phyloP scores from a whole-genome alignment of 2,329 filamentous ascomycete species.

The Clonostachys byssicola region DNA sequence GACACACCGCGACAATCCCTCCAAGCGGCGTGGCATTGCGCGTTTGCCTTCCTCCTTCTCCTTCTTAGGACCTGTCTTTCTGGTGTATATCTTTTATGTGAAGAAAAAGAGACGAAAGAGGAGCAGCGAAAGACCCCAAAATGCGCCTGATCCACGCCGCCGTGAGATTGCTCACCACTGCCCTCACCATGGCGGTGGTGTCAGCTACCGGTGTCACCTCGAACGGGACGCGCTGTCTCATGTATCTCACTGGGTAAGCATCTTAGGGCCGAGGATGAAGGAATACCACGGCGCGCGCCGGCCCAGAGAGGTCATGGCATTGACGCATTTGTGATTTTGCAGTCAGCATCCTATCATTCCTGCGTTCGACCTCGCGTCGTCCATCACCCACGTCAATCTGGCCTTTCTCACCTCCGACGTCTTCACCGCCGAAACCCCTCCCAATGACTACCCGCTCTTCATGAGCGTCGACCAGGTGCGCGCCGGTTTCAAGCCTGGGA shows the following conservation, averaged over 20 bases:
- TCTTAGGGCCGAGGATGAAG: not conserved
- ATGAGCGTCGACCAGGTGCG: constrained; percentile 44
- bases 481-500: constrained; percentile 39
- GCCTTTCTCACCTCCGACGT: constrained; percentile 51
- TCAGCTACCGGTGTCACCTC: not conserved
- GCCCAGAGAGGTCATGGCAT: not conserved
- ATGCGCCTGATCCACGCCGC: not conserved
- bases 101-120: too few relatives aligned
- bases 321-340: not conserved
- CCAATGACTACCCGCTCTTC: constrained; percentile 43
- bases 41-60: too few relatives aligned
- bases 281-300: not conserved
- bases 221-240: constrained; percentile 3
- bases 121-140: not conserved
- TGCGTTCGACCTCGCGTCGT: constrained; percentile 21
- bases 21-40: too few relatives aligned
- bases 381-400: constrained; percentile 53
- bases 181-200: not conserved
- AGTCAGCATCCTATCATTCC: constrained; percentile 45
- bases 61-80: too few relatives aligned
- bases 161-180: not conserved
- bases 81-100: too few relatives aligned
- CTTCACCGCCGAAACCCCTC: constrained; percentile 38
- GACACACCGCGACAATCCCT: too few relatives aligned
- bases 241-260: constrained; percentile 43